Evolutionary conservation across 768 basidiomycete species (phyloP).

Genomic region (Trametes cubensis): DNA sequence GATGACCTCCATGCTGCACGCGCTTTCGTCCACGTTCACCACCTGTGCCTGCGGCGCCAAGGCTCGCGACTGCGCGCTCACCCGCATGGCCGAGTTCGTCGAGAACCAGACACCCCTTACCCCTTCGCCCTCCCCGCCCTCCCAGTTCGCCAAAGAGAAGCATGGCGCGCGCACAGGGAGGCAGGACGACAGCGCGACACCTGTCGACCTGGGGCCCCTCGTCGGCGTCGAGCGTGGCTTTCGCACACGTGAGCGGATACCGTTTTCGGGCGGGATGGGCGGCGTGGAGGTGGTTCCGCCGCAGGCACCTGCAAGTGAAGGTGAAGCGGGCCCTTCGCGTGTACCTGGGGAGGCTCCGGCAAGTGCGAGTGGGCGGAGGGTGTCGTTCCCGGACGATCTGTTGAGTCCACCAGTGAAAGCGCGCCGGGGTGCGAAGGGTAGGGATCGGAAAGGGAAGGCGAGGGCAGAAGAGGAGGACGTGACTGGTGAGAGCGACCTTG

Average conservation of each 20-base stretch:
- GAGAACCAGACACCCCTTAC: conserved; percentile 41
- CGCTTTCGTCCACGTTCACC: conserved; percentile 69
- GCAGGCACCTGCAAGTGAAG: conserved; percentile 2
- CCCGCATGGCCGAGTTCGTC: conserved; percentile 68
- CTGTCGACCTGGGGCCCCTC: conserved; percentile 62
- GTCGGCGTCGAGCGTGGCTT: conserved; percentile 64
- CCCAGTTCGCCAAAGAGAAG: conserved; percentile 24
- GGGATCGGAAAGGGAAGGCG: conserved; percentile 35
- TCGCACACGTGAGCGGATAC: conserved; percentile 57
- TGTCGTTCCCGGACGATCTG: conserved; percentile 20
- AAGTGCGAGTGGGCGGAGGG: conserved; percentile 5
- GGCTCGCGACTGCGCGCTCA: conserved; percentile 63
- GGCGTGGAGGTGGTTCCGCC: conserved; percentile 59
- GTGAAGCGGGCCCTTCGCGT: conserved; percentile 24
- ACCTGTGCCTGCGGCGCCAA: conserved; percentile 73
- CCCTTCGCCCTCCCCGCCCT: conserved; percentile 31
- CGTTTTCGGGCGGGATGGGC: conserved; percentile 61
- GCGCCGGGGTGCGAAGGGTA: conserved; percentile 19
- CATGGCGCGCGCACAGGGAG: background rate
- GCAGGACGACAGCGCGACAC: background rate
- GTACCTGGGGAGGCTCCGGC: conserved; percentile 5
- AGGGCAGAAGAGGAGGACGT: conserved; percentile 25
- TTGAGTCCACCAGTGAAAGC: conserved; percentile 9
- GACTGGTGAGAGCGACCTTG: conserved; percentile 23
- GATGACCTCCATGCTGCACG: conserved; percentile 70